Base-by-base conservation (phyloP, 805 yeast species). In the Pichia deserticola region DNA sequence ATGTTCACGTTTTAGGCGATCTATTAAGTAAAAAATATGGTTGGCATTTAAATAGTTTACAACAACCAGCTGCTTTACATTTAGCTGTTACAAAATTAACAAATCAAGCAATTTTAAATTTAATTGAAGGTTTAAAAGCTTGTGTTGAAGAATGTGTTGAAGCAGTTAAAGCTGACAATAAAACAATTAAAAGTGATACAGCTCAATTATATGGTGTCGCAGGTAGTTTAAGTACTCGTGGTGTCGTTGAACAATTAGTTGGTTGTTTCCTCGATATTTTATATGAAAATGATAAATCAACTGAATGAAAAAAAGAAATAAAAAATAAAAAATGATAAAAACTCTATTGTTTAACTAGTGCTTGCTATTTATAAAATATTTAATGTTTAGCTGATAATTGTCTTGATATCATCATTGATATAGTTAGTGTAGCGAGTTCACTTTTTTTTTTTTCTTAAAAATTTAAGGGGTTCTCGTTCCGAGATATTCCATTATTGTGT, bases 171-270 rank as follows among this genome's bases (percentile, higher is more conserved):
- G 48, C 39, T 13, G 51, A 50, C 20, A 13, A 25, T 8, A 32
- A 42, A 27, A 44, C 53, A 7, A 35, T 57, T 32, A 51, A 60
- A 30, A 65, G 78, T 38, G 88, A 86, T 51, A 88, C 96, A 1
- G 93, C 96, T 13, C 96, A 93, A 4, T 63, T 92, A 42, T 92
- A 92, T 61, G 99, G 99, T 57, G 95, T 92, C 43, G 98, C 98
- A 2, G 97, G 97, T 7, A 86, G 93, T 60, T 79, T 93, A 27
- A 72, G 78, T 50, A 89, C 97, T 0, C 77, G 82, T 0, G 93
- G 95, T 3, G 81, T 93, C 12, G 97, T 89, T 10, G 95, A 86
- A 51, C 74, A 76, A 49, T 66, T 92, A 10, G 85, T 92, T 39
- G 84, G 77, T 12, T 90, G 86, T 0, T 92, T 92, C 62, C 68